These are phyloP conservation scores for Plectranthus barbatus DNA, from an alignment of 257 asterid species.

Conservation along the genomic window DNA sequence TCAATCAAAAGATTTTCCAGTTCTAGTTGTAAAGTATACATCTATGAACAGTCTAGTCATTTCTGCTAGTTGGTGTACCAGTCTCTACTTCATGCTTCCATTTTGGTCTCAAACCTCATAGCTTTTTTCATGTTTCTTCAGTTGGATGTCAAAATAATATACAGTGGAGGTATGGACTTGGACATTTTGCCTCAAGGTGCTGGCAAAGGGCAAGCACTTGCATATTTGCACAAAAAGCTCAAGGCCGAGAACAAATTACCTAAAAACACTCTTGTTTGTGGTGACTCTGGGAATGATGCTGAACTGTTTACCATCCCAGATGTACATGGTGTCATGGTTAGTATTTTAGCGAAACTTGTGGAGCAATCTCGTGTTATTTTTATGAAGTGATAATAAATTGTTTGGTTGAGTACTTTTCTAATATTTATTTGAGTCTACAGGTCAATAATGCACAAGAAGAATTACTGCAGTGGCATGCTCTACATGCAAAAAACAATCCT, in stretches of 20 bases:
- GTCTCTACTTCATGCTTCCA: background rate
- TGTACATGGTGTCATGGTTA: conserved; percentile 92
- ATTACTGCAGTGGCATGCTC: conserved; percentile 88
- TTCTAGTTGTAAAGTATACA: background rate
- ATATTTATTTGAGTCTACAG: conserved; percentile 26
- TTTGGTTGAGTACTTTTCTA: conserved; percentile 2
- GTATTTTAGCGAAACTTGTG: conserved; percentile 21
- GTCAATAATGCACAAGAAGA: conserved; percentile 97
- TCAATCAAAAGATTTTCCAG: conserved; percentile 3
- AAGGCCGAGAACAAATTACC: conserved; percentile 61
- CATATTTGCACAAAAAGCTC: conserved; percentile 77
- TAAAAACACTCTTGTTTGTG: conserved; percentile 82
- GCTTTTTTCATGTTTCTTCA: conserved; percentile 28
- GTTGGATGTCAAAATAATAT: conserved; percentile 93
- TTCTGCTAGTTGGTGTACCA: background rate
- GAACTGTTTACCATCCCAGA: conserved; percentile 85
- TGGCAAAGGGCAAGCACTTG: conserved; percentile 99
- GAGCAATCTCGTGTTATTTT: conserved; percentile 4
- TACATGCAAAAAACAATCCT: conserved; percentile 76
- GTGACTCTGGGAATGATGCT: conserved; percentile 98
- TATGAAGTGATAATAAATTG: conserved; percentile 9
- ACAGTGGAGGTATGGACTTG: conserved; percentile 97
- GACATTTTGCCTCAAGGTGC: conserved; percentile 97
- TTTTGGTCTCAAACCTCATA: background rate
- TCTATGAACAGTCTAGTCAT: conserved; percentile 3